phyloP scores from a whole-genome alignment of 1,284 basidiomycete genomes.

The Erythrobasidium hasegawianum region DNA sequence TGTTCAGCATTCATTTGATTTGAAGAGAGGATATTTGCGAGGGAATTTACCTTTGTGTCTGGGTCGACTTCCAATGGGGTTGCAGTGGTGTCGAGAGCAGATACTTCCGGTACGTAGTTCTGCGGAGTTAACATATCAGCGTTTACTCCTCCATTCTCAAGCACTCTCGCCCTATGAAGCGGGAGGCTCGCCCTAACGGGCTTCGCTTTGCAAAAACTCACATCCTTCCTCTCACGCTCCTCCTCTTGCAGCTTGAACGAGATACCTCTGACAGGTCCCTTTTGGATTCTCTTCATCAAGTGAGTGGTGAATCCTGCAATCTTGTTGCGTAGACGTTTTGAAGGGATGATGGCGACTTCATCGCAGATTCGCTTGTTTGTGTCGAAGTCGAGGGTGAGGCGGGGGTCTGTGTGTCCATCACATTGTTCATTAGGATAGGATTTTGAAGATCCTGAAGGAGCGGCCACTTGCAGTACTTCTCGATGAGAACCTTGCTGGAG shows the following conservation, averaged over 20 bases:
- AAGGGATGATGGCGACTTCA: slow-evolving; percentile 90
- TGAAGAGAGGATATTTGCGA: not conserved
- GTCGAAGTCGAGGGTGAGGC: slow-evolving; percentile 88
- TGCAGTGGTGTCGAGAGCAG: slow-evolving; percentile 74
- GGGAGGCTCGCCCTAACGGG: not conserved
- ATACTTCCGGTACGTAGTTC: slow-evolving; percentile 75
- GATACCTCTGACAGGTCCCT: slow-evolving; percentile 98
- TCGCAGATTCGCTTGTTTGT: slow-evolving; percentile 99
- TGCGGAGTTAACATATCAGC: not conserved
- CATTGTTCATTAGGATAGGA: slow-evolving; percentile 55
- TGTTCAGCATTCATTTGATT: not conserved
- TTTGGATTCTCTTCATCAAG: slow-evolving; percentile 99
- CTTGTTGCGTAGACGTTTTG: slow-evolving; percentile 99
- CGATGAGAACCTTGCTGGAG: slow-evolving; percentile 97
- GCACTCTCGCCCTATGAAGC: not conserved
- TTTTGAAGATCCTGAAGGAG: no score
- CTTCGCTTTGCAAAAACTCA: slow-evolving; percentile 52
- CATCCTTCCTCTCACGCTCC: slow-evolving; percentile 97
- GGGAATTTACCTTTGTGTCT: slow-evolving; percentile 74
- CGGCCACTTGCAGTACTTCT: slow-evolving; percentile 74
- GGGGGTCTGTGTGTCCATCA: slow-evolving; percentile 55
- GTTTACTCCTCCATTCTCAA: not conserved
- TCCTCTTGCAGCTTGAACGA: slow-evolving; percentile 99
- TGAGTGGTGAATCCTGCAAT: slow-evolving; percentile 99
- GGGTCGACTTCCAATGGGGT: slow-evolving; percentile 78